phyloP scores from a whole-genome alignment of 148 eudicot species.

The Hydrangea macrophylla region DNA sequence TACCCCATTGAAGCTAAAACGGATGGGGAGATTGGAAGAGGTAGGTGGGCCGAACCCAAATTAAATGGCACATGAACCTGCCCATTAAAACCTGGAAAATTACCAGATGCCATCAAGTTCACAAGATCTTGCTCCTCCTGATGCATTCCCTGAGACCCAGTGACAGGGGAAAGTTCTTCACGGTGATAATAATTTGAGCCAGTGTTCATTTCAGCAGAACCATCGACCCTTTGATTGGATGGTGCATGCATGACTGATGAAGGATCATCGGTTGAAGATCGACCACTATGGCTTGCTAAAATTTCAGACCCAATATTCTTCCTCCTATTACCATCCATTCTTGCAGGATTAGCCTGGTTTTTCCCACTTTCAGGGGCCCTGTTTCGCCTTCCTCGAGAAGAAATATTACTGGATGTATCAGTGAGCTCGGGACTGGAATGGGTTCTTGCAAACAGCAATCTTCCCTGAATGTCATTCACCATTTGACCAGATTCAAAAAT shows the following conservation, averaged over 20 bases:
- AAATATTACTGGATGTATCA: conserved; percentile 39
- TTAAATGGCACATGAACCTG: conserved; percentile 59
- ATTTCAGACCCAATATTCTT: conserved; percentile 44
- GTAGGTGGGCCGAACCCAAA: conserved; percentile 48
- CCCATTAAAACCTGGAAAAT: conserved; percentile 48
- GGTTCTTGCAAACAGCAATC: conserved; percentile 69
- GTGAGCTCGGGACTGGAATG: conserved; percentile 84
- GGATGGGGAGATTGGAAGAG: conserved; percentile 61
- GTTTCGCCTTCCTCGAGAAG: conserved; percentile 36
- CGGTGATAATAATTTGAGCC: conserved; percentile 28
- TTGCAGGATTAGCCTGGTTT: conserved; percentile 29
- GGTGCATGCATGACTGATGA: too few species aligned
- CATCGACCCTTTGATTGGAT: too few species aligned
- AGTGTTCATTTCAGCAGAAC: conserved; percentile 30
- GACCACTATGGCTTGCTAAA: conserved; percentile 28
- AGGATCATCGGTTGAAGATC: conserved; percentile 43
- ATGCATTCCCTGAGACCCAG: conserved; percentile 50
- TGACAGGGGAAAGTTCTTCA: conserved; percentile 40
- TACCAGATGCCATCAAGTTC: conserved; percentile 67
- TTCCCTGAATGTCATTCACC: conserved; percentile 53
- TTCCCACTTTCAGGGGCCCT: conserved; percentile 45
- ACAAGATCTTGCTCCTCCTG: conserved; percentile 84
- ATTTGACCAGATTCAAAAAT: conserved; percentile 32
- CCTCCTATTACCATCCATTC: conserved; percentile 40
- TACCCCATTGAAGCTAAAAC: conserved; percentile 67